phyloP scores from a whole-genome alignment of 1,284 basidiomycete species.

The Schizophyllum commune region DNA sequence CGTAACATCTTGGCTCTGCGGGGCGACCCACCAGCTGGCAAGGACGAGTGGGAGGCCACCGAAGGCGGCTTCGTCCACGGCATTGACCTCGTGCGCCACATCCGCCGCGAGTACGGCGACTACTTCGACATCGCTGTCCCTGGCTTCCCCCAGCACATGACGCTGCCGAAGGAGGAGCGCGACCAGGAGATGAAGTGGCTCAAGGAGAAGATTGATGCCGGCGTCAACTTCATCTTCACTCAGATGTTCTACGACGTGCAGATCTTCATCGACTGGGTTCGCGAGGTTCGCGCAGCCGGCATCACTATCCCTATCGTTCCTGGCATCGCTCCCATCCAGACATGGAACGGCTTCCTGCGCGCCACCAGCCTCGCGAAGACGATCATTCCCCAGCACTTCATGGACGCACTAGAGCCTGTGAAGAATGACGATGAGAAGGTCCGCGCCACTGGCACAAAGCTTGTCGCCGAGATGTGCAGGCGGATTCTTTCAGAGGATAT shows the following conservation, averaged over 20 bases:
- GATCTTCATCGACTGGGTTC: conserved; percentile 82
- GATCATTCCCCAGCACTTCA: conserved; percentile 73
- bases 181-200: conserved; percentile 82
- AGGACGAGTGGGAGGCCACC: conserved; percentile 1
- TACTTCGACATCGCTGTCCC: conserved; percentile 94
- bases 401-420: conserved; percentile 81
- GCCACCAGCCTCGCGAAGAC: conserved; percentile 87
- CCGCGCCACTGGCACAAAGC: conserved; percentile 78
- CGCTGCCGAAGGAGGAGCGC: conserved; percentile 64
- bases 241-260: conserved; percentile 95
- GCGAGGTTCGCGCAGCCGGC: conserved; percentile 73
- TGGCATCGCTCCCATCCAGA: conserved; percentile 96
- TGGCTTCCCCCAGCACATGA: conserved; percentile 77
- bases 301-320: conserved; percentile 95
- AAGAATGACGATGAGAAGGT: conserved; percentile 92
- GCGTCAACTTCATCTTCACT: conserved; percentile 88
- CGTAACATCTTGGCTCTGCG: conserved; percentile 93
- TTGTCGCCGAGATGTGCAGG: conserved; percentile 86
- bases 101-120: conserved; percentile 74
- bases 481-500: conserved; percentile 71
- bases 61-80: conserved; percentile 76
- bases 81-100: conserved; percentile 85
- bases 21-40: conserved; percentile 84
- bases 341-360: conserved; percentile 93
- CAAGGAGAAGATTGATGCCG: conserved; percentile 83